Percentiles rank a stretch among this genome's conserved stretches.
phyloP scores from a whole-genome alignment of 805 yeast species.

The Sugiyamaella lignohabitans region DNA sequence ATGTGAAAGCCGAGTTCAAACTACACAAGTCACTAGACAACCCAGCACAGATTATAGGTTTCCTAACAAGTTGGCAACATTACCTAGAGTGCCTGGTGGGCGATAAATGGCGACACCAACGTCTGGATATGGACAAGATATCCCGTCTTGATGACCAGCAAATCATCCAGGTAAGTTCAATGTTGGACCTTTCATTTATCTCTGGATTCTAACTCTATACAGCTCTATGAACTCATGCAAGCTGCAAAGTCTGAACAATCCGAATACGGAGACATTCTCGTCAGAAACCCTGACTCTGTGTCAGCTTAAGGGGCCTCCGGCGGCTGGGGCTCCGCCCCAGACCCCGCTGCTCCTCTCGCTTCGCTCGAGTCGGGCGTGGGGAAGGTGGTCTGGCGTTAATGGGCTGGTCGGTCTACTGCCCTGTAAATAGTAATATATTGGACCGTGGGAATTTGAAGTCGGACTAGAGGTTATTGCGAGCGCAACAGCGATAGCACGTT shows the following conservation, averaged over 20 bases:
- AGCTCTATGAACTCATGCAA: conserved; percentile 40
- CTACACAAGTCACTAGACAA: conserved; percentile 77
- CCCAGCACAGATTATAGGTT: conserved; percentile 91
- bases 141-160: conserved; percentile 90
- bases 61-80: conserved; percentile 84
- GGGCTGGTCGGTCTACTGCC: too few species aligned
- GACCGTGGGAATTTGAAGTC: too few species aligned
- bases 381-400: too few species aligned
- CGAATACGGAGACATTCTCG: conserved; percentile 30
- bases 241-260: conserved; percentile 34
- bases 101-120: conserved; percentile 58
- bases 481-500: too few species aligned
- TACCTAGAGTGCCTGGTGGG: conserved; percentile 35
- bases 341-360: too few species aligned
- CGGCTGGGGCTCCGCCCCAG: too few species aligned
- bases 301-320: too few species aligned
- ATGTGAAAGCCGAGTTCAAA: conserved; percentile 83
- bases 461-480: too few species aligned
- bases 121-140: conserved; percentile 56
- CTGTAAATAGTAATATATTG: too few species aligned
- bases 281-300: neutral
- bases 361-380: too few species aligned
- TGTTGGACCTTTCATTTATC: neutral
- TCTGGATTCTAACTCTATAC: neutral
- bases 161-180: conserved; percentile 52